Evolutionary conservation across 768 basidiomycete genomes (phyloP), one percentile per base, ranked within the genome.

Genomic region (Leccinum variicolor): DNA sequence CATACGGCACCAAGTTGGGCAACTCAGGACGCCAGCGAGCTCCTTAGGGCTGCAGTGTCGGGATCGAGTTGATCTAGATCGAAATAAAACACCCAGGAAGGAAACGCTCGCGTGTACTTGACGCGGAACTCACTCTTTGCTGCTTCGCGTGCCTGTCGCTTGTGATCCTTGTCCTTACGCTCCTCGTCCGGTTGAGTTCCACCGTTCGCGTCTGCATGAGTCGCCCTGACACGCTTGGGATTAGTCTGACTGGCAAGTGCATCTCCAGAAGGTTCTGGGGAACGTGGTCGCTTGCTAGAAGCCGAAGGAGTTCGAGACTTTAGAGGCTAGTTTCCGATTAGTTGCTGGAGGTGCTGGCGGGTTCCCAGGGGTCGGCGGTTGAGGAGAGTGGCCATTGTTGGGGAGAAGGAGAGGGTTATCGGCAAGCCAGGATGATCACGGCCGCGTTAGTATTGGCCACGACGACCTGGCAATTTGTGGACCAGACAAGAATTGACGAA

Each of bases 41-140:
- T 71, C 64, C 73, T 74, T 48, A 72, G 70, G 11, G 70, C 63
- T 19, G 74, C 72, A 25, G 62, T 65, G 49, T 72, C 71, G 19
- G 74, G 72, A 51, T 77, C 74, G 29, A 75, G 75, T 43, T 73
- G 65, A 64, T 83, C 80, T 58, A 85, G 72, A 68, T 97, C 94
- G 68, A 98, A 89, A 73, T 92, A 89, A 73, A 98, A 96, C 17
- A 79, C 82, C 78, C 88, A 93, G 25, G 73, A 75, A 2, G 92
- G 92, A 75, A 98, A 97, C 21, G 90, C 90, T 52, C 84, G 83
- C 54, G 80, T 82, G 73, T 94, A 98, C 76, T 94, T 97, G 50
- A 83, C 74, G 66, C 82, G 84, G 77, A 93, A 98, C 63, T 91
- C 88, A 4, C 77, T 76, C 60, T 86, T 82, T 62, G 79, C 78